Percentiles rank a stretch among this genome's conserved stretches.
Conservation (phyloP, 1,139 yeast species). For the Sugiyamaella novakii region DNA sequence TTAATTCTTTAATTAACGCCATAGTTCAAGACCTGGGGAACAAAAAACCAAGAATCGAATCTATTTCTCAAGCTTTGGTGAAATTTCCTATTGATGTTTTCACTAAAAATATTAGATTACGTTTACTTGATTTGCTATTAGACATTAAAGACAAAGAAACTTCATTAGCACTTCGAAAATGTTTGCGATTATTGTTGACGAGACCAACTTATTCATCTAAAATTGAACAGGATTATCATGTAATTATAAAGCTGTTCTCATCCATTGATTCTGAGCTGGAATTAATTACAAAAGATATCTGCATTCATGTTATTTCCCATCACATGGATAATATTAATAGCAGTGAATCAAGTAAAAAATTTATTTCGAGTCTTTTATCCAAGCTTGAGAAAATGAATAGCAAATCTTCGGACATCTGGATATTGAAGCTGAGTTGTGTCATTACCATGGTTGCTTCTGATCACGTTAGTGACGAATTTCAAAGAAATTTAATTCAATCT, state of each 20-base stretch:
- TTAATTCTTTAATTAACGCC: slow-evolving; percentile 24
- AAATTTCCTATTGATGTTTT: slow-evolving; percentile 28
- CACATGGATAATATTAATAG: slow-evolving; percentile 18
- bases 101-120: slow-evolving; percentile 18
- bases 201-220: slow-evolving; percentile 24
- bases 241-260: slow-evolving; percentile 20
- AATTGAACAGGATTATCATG: slow-evolving; percentile 20
- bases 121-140: slow-evolving; percentile 18
- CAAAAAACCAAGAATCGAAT: slow-evolving; percentile 1
- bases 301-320: slow-evolving; percentile 16
- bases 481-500: not conserved
- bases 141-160: slow-evolving; percentile 1
- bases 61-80: slow-evolving; percentile 15
- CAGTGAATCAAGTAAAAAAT: slow-evolving; percentile 19
- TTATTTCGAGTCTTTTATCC: slow-evolving; percentile 13
- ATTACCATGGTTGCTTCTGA: slow-evolving; percentile 6
- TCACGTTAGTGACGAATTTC: slow-evolving; percentile 3
- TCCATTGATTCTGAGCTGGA: slow-evolving; percentile 11
- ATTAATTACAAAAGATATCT: slow-evolving; percentile 17
- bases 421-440: slow-evolving; percentile 17
- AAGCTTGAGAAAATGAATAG: slow-evolving; percentile 17
- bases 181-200: slow-evolving; percentile 15
- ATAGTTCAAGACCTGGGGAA: slow-evolving; percentile 17
- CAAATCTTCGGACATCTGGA: slow-evolving; percentile 16
- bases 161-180: not conserved